Evolutionary conservation across 108 stramenopile genomes (phyloP).

Genomic region (Cyclostephanos invisitatus): DNA sequence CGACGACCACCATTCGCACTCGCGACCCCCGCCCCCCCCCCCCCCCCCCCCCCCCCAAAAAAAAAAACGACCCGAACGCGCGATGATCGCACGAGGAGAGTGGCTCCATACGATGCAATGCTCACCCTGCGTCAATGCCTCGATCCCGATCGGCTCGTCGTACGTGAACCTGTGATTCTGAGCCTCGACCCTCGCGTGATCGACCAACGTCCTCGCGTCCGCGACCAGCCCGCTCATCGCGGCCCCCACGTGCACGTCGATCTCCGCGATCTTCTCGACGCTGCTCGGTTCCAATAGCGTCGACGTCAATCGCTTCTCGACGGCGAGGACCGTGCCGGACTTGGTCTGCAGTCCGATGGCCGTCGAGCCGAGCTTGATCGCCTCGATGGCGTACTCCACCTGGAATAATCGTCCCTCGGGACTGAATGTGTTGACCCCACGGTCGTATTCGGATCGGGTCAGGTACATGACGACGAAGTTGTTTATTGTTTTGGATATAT

Average conservation of each 20-base stretch:
- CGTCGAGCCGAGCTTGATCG: constrained; percentile 96
- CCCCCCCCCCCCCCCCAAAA: neutral
- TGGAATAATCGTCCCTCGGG: constrained; percentile 99
- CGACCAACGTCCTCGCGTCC: constrained; percentile 97
- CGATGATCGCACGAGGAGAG: too few relatives aligned
- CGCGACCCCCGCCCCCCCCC: too few relatives aligned
- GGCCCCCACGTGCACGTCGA: constrained; percentile 96
- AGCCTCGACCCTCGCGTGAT: constrained; percentile 99
- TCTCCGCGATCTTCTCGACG: constrained; percentile 98
- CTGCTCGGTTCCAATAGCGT: constrained; percentile 91
- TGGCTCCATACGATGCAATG: too few relatives aligned
- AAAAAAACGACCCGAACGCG: neutral
- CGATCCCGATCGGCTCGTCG: constrained; percentile 98
- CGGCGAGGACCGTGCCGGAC: constrained; percentile 93
- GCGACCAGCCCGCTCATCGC: constrained; percentile 98
- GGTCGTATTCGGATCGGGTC: constrained; percentile 97
- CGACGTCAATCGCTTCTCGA: constrained; percentile 96
- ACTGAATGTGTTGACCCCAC: constrained; percentile 99
- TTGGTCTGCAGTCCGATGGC: constrained; percentile 96
- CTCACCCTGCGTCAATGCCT: constrained; percentile 96
- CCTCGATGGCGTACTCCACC: constrained; percentile 99
- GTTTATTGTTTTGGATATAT: neutral
- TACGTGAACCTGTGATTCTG: constrained; percentile 99
- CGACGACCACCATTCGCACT: too few relatives aligned
- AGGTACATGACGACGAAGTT: constrained; percentile 75